Percentiles rank a stretch among this genome's conserved stretches.
Evolutionary conservation across 257 asterid species (phyloP).

Genomic region (Solanum lycopersicoides): DNA sequence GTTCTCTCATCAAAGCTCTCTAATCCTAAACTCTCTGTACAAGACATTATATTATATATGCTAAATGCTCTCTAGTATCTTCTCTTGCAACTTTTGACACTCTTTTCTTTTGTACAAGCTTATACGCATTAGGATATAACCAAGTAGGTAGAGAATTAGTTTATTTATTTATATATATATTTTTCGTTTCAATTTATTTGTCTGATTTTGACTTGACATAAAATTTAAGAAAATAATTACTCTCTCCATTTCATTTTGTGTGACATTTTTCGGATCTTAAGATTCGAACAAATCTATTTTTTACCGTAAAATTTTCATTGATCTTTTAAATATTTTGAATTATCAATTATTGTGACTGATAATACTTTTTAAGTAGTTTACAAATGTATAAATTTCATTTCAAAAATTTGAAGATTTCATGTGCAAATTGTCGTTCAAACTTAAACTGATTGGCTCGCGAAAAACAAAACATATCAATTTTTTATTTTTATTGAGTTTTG

Average conservation of each 20-base stretch:
- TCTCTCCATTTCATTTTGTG: background rate
- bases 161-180: no score
- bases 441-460: background rate
- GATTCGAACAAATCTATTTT: background rate
- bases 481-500: background rate
- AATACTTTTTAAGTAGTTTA: background rate
- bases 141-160: background rate
- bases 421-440: background rate
- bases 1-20: background rate
- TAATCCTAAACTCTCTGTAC: background rate
- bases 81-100: background rate
- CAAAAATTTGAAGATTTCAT: background rate
- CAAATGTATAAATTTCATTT: background rate
- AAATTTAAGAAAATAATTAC: no score
- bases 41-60: background rate
- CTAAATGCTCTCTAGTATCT: background rate
- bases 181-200: no score
- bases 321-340: no score
- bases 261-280: no score
- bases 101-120: no score
- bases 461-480: no score
- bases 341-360: background rate
- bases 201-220: no score
- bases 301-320: background rate
- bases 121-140: background rate